Percentiles rank a stretch among this genome's conserved stretches.
Conservation (phyloP, 306 rosid species). For the Prunus salicina region DNA sequence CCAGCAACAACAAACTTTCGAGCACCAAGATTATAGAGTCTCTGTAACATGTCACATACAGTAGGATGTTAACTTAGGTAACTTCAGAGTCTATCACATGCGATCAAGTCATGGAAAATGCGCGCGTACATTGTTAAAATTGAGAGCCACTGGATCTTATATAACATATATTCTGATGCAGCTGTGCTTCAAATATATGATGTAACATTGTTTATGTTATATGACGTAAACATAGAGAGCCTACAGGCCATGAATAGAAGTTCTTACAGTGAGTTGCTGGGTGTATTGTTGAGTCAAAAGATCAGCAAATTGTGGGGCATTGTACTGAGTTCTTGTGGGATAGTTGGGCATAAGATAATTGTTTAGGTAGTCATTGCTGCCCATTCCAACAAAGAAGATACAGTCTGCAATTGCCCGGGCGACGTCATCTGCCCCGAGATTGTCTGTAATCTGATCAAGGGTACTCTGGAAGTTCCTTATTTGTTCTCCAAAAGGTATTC, state of each 20-base stretch:
- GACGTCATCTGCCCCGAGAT: constrained; percentile 53
- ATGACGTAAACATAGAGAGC: not conserved
- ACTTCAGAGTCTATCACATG: no score
- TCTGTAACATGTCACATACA: constrained; percentile 33
- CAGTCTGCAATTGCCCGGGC: constrained; percentile 43
- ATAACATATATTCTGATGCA: not conserved
- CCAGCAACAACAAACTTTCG: constrained; percentile 76
- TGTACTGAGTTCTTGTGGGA: constrained; percentile 62
- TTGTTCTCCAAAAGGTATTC: constrained; percentile 79
- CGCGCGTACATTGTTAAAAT: not conserved
- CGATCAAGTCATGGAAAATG: no score
- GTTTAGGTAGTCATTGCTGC: constrained; percentile 93
- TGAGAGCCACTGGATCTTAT: no score
- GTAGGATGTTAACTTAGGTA: not conserved
- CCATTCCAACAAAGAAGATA: constrained; percentile 89
- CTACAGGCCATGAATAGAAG: not conserved
- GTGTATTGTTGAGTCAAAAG: constrained; percentile 57
- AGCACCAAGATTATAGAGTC: constrained; percentile 85
- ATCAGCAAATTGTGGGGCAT: constrained; percentile 63
- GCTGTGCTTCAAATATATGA: not conserved
- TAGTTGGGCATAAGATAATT: constrained; percentile 95
- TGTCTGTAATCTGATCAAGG: constrained; percentile 49
- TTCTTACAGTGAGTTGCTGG: constrained; percentile 69
- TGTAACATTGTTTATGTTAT: not conserved
- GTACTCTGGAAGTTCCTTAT: constrained; percentile 76